phyloP scores from a whole-genome alignment of 805 yeast species.

The Brettanomyces anomalus region DNA sequence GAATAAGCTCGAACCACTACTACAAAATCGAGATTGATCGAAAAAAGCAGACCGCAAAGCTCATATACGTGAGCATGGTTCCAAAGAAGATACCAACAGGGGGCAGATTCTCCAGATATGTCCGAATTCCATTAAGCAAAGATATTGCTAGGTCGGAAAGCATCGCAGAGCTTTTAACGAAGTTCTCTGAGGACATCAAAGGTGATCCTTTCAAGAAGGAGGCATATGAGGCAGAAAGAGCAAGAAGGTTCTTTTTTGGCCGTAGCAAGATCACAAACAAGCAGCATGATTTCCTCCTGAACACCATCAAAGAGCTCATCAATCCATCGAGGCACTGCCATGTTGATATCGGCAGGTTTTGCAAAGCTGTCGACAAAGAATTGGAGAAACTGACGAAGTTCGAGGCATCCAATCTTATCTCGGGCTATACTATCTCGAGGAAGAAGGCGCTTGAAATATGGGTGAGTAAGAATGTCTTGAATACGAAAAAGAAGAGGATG shows the following conservation, averaged over 20 bases:
- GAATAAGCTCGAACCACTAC: constrained; percentile 9
- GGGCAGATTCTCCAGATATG: not conserved
- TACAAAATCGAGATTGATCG: constrained; percentile 13
- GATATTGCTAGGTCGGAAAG: constrained; percentile 1
- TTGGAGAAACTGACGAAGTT: constrained; percentile 14
- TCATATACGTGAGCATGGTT: constrained; percentile 7
- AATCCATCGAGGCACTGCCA: constrained; percentile 12
- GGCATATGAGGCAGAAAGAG: constrained; percentile 2
- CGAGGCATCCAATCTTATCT: constrained; percentile 23
- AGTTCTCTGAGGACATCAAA: not conserved
- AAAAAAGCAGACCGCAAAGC: constrained; percentile 5
- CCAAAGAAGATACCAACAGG: not conserved
- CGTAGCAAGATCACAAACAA: constrained; percentile 12
- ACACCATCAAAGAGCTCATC: constrained; percentile 11
- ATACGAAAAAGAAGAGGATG: constrained; percentile 13
- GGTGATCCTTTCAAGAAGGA: constrained; percentile 1
- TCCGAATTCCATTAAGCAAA: not conserved
- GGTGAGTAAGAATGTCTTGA: constrained; percentile 16
- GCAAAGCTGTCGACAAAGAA: constrained; percentile 7
- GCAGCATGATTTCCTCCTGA: constrained; percentile 14
- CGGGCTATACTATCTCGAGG: constrained; percentile 23
- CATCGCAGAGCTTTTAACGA: not conserved
- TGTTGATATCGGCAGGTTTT: constrained; percentile 15
- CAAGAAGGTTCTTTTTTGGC: not conserved
- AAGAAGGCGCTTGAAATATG: constrained; percentile 18